phyloP scores from a whole-genome alignment of 106 monocot genomes.

The Apostasia ramifera region DNA sequence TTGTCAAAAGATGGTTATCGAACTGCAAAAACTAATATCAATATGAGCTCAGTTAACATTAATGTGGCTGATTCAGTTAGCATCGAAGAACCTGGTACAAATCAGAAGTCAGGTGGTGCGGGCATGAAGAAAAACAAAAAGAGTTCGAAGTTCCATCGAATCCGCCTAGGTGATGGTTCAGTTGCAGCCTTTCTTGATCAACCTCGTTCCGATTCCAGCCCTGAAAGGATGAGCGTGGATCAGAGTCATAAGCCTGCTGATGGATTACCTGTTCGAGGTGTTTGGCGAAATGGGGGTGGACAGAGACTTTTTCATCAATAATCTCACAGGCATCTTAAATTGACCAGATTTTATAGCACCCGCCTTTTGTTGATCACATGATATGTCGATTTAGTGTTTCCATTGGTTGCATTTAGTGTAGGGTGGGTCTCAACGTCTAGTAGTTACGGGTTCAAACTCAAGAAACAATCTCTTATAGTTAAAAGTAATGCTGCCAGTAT shows the following conservation, averaged over 20 bases:
- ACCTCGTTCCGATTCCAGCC: conserved; percentile 18
- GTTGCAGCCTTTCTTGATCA: conserved; percentile 31
- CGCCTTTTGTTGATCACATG: too few species aligned
- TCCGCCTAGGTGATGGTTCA: conserved; percentile 60
- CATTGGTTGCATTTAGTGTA: too few species aligned
- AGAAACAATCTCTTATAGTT: too few species aligned
- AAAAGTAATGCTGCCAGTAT: too few species aligned
- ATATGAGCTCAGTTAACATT: neutral
- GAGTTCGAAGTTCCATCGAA: conserved; percentile 65
- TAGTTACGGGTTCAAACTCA: too few species aligned
- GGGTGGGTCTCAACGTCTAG: too few species aligned
- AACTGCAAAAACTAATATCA: neutral
- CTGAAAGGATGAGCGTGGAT: conserved; percentile 14
- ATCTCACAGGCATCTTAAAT: neutral
- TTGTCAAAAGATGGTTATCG: conserved; percentile 87
- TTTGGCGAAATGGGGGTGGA: conserved; percentile 71
- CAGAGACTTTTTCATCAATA: conserved; percentile 30
- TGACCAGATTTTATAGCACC: neutral
- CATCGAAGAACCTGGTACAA: neutral
- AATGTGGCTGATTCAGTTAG: conserved; percentile 12
- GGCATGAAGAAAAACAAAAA: conserved; percentile 35
- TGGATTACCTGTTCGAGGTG: conserved; percentile 36
- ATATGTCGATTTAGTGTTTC: too few species aligned
- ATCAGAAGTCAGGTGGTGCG: conserved; percentile 12
- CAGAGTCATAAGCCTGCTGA: conserved; percentile 4